Percentiles rank a stretch among this genome's conserved stretches.
Evolutionary conservation across 495 filamentous ascomycete genomes (phyloP).

Genomic region (Trichoderma virens): DNA sequence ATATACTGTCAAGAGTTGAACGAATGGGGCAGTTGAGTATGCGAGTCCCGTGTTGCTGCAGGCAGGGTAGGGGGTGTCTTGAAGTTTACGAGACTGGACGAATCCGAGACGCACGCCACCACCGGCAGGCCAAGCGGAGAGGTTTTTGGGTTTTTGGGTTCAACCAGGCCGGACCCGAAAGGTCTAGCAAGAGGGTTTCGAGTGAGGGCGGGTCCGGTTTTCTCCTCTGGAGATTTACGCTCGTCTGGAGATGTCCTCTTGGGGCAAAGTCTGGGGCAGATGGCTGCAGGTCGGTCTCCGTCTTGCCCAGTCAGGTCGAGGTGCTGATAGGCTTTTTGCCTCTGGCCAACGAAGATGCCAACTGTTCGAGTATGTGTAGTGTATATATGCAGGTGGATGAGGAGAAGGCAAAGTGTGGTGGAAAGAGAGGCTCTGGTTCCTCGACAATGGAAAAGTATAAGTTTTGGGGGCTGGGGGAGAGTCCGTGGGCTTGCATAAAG

Average conservation of each 20-base stretch:
- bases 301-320: background rate
- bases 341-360: background rate
- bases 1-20: background rate
- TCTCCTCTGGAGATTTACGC: background rate
- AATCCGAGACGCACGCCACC: constrained; percentile 4
- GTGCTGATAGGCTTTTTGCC: background rate
- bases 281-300: background rate
- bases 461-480: constrained; percentile 6
- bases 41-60: background rate
- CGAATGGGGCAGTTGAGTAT: background rate
- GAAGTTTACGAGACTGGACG: background rate
- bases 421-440: background rate
- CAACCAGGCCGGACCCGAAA: background rate
- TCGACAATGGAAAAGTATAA: constrained; percentile 5
- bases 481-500: background rate
- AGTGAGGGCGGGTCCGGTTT: background rate
- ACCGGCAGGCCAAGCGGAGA: background rate
- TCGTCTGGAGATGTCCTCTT: background rate
- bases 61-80: constrained; percentile 8
- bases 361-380: no score
- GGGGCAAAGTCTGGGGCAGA: background rate
- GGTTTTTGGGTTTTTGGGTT: background rate
- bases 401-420: background rate
- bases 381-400: background rate
- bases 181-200: background rate